phyloP scores from a whole-genome alignment of 176 grass and related monocot genomes.

The Puya raimondii region DNA sequence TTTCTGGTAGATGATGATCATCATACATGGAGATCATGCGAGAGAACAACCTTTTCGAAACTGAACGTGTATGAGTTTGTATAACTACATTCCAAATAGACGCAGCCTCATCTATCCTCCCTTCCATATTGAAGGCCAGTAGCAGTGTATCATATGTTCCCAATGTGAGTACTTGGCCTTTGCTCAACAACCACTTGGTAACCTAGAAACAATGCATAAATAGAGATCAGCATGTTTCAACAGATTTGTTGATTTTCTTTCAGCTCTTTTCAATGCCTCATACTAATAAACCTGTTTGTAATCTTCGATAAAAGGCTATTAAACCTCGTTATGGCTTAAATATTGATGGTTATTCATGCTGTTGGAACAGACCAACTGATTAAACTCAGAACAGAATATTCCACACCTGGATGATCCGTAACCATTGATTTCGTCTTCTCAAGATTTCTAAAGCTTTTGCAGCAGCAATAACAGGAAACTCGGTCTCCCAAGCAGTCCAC shows the following conservation, averaged over 20 bases:
- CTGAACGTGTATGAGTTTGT: constrained; percentile 57
- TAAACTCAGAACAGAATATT: neutral
- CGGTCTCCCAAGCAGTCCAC: constrained; percentile 81
- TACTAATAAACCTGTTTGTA: neutral
- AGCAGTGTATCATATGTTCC: constrained; percentile 65
- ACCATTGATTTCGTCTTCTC: constrained; percentile 57
- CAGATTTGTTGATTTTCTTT: neutral
- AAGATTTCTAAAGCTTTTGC: constrained; percentile 76
- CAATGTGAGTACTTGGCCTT: constrained; percentile 80
- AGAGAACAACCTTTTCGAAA: constrained; percentile 69
- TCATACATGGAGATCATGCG: constrained; percentile 79
- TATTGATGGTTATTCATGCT: neutral
- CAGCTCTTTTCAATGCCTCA: neutral
- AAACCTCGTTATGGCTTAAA: neutral
- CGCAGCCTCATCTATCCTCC: constrained; percentile 60
- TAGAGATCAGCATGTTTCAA: neutral
- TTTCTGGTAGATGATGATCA: constrained; percentile 34
- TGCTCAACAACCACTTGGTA: constrained; percentile 89
- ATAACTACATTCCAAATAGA: constrained; percentile 50
- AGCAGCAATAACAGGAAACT: constrained; percentile 64
- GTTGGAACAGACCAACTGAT: neutral
- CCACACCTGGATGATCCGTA: constrained; percentile 68
- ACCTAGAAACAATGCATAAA: constrained; percentile 34
- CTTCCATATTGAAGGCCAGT: constrained; percentile 73
- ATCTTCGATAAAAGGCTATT: neutral